Percentiles rank a stretch among this genome's conserved stretches.
phyloP scores from a whole-genome alignment of 805 yeast genomes.

The Monosporozyma siamensis region DNA sequence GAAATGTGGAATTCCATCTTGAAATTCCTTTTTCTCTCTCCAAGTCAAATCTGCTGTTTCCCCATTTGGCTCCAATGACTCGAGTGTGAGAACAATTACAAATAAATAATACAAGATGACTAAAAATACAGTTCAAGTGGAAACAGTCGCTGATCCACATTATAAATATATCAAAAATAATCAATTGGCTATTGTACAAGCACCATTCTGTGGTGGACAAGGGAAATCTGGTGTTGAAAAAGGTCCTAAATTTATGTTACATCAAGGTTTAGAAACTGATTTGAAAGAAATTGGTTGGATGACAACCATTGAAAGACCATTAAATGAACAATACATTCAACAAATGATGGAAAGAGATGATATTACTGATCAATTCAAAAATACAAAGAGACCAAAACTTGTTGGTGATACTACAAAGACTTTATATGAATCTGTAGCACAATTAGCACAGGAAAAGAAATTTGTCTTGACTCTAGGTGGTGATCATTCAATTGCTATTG shows the following conservation, averaged over 20 bases:
- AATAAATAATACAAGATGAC: neutral
- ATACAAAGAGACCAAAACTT: slow-evolving; percentile 61
- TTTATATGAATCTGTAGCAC: slow-evolving; percentile 52
- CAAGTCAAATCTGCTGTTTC: neutral
- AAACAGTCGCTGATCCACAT: slow-evolving; percentile 15
- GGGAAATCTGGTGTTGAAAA: slow-evolving; percentile 87
- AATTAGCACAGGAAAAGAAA: slow-evolving; percentile 38
- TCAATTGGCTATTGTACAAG: slow-evolving; percentile 62
- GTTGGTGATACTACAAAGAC: slow-evolving; percentile 65
- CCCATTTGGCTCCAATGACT: too few relatives aligned
- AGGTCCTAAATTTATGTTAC: slow-evolving; percentile 77
- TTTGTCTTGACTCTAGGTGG: slow-evolving; percentile 90
- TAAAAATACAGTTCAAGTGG: neutral
- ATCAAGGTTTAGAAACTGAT: slow-evolving; percentile 59
- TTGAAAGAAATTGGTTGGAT: slow-evolving; percentile 68
- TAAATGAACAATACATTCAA: slow-evolving; percentile 40
- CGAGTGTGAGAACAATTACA: too few relatives aligned
- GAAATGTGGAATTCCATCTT: too few relatives aligned
- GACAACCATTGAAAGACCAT: slow-evolving; percentile 43
- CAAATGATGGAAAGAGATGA: slow-evolving; percentile 33
- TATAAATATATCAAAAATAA: slow-evolving; percentile 42
- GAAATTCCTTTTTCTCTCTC: neutral
- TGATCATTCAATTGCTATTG: slow-evolving; percentile 93
- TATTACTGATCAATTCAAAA: slow-evolving; percentile 41
- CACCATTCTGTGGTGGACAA: slow-evolving; percentile 96